Evolutionary conservation across 495 filamentous ascomycete genomes (phyloP).

Genomic region (Aspergillus egyptiacus): DNA sequence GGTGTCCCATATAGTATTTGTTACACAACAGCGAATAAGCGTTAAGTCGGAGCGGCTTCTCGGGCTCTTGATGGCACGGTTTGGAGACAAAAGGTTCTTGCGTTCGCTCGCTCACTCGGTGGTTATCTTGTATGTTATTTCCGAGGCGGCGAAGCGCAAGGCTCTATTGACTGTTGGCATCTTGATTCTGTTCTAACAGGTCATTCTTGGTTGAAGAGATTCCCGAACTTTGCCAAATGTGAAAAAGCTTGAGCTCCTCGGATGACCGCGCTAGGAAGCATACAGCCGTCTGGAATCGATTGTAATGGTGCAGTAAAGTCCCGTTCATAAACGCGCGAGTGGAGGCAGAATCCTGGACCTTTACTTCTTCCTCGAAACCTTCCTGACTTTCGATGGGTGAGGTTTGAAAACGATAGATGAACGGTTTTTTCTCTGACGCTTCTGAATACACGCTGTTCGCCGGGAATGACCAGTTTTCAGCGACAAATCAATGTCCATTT

Average conservation of each 20-base stretch:
- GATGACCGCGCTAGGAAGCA: neutral
- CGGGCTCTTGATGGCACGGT: too few species aligned
- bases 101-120: too few species aligned
- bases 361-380: slow-evolving; percentile 31
- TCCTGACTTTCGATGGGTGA: slow-evolving; percentile 26
- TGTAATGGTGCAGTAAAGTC: neutral
- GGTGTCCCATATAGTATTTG: too few species aligned
- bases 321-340: neutral
- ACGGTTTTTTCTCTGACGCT: slow-evolving; percentile 37
- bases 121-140: too few species aligned
- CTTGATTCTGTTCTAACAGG: too few species aligned
- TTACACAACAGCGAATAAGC: too few species aligned
- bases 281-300: neutral
- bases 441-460: slow-evolving; percentile 33
- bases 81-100: too few species aligned
- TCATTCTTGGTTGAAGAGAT: too few species aligned
- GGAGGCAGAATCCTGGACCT: neutral
- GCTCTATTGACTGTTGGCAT: too few species aligned
- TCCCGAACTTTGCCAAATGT: neutral
- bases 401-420: slow-evolving; percentile 40
- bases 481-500: slow-evolving; percentile 34
- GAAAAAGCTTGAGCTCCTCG: neutral
- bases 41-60: too few species aligned
- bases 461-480: slow-evolving; percentile 20
- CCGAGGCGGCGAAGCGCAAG: too few species aligned